phyloP scores from a whole-genome alignment of 805 yeast species.

The Cyberlindnera lachancei region DNA sequence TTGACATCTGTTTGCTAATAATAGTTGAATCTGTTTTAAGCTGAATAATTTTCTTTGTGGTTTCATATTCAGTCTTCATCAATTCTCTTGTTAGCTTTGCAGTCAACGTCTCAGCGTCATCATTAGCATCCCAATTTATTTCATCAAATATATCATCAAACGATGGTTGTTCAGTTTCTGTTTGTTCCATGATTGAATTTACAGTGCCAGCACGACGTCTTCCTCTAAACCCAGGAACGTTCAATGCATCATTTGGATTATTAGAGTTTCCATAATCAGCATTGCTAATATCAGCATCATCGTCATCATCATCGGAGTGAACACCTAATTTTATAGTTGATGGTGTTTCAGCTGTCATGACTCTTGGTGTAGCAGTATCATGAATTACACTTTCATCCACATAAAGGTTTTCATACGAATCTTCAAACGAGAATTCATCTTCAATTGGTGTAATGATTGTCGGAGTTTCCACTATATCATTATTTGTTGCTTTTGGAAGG shows the following conservation, averaged over 20 bases:
- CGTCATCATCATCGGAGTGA: constrained; percentile 16
- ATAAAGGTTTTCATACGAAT: constrained; percentile 10
- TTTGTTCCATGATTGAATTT: constrained; percentile 28
- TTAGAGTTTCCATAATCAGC: constrained; percentile 4
- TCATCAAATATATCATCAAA: constrained; percentile 69
- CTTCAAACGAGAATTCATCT: constrained; percentile 16
- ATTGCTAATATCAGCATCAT: constrained; percentile 13
- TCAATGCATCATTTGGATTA: too few relatives aligned
- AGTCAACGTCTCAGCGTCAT: constrained; percentile 52
- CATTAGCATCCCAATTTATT: constrained; percentile 66
- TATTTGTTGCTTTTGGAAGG: too few relatives aligned
- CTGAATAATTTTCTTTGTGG: constrained; percentile 47
- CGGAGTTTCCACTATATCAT: background rate
- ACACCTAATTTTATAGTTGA: constrained; percentile 8
- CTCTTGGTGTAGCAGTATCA: too few relatives aligned
- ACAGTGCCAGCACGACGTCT: constrained; percentile 21
- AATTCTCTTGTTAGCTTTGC: constrained; percentile 53
- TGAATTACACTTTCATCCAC: constrained; percentile 8
- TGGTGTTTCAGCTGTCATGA: constrained; percentile 12
- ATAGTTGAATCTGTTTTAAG: constrained; percentile 36
- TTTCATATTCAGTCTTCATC: constrained; percentile 52
- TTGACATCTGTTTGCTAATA: constrained; percentile 34
- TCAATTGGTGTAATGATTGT: constrained; percentile 1
- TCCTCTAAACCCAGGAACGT: constrained; percentile 6
- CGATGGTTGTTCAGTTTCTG: constrained; percentile 17